These are phyloP conservation scores for Aurantiochytrium sp. DNA, from an alignment of 108 stramenopile genomes.

Conservation along the genomic window DNA sequence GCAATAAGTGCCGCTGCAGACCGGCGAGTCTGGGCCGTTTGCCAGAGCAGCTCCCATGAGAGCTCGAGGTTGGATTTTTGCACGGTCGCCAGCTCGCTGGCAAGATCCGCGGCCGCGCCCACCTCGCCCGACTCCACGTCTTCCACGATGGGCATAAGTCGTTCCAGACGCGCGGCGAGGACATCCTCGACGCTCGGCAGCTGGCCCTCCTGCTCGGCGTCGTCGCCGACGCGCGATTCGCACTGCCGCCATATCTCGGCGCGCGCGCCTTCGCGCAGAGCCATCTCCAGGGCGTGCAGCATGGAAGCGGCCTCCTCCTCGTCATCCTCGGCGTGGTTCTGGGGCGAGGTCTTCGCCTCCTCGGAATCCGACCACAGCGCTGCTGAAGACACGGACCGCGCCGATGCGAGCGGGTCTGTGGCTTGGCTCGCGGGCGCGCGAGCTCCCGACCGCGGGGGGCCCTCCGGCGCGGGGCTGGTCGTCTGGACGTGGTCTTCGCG, in stretches of 20 bases:
- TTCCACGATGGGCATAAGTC: not conserved
- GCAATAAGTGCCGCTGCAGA: not conserved
- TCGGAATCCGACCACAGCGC: too few species aligned
- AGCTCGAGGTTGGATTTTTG: not conserved
- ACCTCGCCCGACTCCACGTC: slow-evolving; percentile 6
- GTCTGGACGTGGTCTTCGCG: not conserved
- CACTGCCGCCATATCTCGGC: too few species aligned
- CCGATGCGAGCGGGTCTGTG: too few species aligned
- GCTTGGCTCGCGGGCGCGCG: too few species aligned
- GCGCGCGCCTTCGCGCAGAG: too few species aligned
- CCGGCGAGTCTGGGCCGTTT: not conserved
- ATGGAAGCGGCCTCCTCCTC: too few species aligned
- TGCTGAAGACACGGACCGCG: too few species aligned
- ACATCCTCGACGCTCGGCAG: not conserved
- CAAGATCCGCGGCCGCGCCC: not conserved
- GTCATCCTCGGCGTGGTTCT: too few species aligned
- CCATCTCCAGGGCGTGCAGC: too few species aligned
- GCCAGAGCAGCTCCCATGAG: not conserved
- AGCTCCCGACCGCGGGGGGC: too few species aligned
- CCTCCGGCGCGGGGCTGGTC: too few species aligned
- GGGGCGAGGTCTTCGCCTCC: too few species aligned
- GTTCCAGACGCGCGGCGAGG: not conserved
- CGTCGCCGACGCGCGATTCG: not conserved
- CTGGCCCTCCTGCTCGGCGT: not conserved
- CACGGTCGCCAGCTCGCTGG: not conserved